Conservation (phyloP, 768 basidiomycete species). For the Xerocomellus intermedius region DNA sequence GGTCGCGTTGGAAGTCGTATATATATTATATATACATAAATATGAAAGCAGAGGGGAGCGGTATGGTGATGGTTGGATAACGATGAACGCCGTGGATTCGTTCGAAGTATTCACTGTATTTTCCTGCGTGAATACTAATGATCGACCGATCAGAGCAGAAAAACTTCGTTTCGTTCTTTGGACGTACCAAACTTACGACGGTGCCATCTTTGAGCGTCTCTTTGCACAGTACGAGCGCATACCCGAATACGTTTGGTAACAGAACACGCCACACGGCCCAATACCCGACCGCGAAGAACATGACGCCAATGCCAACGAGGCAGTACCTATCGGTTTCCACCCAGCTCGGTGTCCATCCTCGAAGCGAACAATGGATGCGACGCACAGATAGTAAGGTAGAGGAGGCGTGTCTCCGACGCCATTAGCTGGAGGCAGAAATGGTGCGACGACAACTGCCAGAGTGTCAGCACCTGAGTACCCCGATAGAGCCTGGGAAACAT, state of each 20-base stretch:
- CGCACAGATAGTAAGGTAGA: conserved; percentile 54
- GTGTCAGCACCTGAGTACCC: conserved; percentile 5
- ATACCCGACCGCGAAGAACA: conserved; percentile 47
- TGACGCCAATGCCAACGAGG: conserved; percentile 50
- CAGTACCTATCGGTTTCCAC: conserved; percentile 40
- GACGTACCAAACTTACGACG: conserved; percentile 49
- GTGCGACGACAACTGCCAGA: conserved; percentile 49
- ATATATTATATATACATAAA: too few relatives aligned
- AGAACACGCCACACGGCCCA: conserved; percentile 55
- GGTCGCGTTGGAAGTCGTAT: too few relatives aligned
- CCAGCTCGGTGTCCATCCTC: conserved; percentile 34
- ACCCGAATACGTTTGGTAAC: conserved; percentile 48
- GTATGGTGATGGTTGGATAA: too few relatives aligned
- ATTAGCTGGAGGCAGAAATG: conserved; percentile 54
- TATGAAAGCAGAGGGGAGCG: too few relatives aligned
- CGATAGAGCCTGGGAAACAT: neutral
- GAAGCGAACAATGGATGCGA: neutral
- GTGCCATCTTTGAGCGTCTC: conserved; percentile 51
- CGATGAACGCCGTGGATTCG: too few relatives aligned
- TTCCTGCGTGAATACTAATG: conserved; percentile 14
- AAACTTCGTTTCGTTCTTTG: too few relatives aligned
- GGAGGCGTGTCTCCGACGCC: conserved; percentile 59
- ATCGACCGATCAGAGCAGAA: too few relatives aligned
- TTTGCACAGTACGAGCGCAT: conserved; percentile 48
- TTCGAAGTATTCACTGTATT: neutral